Evolutionary conservation across 352 stramenopile genomes (phyloP).

Genomic region (Pythium chondricola): DNA sequence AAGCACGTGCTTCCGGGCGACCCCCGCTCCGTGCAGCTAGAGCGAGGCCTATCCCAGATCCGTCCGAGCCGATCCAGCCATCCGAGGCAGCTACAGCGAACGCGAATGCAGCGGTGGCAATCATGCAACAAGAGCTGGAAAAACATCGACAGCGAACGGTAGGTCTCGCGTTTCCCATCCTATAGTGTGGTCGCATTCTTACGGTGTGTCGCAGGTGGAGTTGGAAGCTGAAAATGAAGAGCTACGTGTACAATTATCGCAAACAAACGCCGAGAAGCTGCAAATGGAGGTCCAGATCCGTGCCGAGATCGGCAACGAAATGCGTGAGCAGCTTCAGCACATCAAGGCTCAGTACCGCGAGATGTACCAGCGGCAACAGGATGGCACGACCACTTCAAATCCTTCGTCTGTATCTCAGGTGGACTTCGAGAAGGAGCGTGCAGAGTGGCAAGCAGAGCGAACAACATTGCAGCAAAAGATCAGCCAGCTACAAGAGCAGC

Average conservation of each 20-base stretch:
- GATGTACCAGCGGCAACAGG: slow-evolving; percentile 30
- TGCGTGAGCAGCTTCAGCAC: slow-evolving; percentile 58
- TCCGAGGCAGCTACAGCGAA: slow-evolving; percentile 1
- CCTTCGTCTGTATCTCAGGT: slow-evolving; percentile 20
- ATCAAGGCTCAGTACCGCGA: slow-evolving; percentile 50
- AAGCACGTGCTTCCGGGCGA: not conserved
- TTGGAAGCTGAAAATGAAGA: slow-evolving; percentile 63
- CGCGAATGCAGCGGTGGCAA: slow-evolving; percentile 1
- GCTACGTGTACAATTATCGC: slow-evolving; percentile 37
- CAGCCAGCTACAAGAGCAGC: slow-evolving; percentile 53
- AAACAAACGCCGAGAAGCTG: slow-evolving; percentile 47
- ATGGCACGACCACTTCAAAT: slow-evolving; percentile 26
- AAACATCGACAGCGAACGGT: slow-evolving; percentile 17
- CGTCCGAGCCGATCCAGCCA: not conserved
- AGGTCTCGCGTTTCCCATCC: not conserved
- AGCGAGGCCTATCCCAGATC: not conserved
- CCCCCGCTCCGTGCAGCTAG: slow-evolving; percentile 8
- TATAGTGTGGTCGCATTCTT: not conserved
- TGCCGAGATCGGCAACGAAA: slow-evolving; percentile 62
- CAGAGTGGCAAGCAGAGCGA: slow-evolving; percentile 36
- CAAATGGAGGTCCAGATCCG: slow-evolving; percentile 57
- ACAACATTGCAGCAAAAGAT: slow-evolving; percentile 54
- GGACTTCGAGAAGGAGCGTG: slow-evolving; percentile 20
- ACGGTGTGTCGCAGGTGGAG: slow-evolving; percentile 12
- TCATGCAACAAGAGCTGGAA: slow-evolving; percentile 18